Evolutionary conservation across 2,329 filamentous ascomycete species (phyloP).

Genomic region (Fusarium mangiferae): DNA sequence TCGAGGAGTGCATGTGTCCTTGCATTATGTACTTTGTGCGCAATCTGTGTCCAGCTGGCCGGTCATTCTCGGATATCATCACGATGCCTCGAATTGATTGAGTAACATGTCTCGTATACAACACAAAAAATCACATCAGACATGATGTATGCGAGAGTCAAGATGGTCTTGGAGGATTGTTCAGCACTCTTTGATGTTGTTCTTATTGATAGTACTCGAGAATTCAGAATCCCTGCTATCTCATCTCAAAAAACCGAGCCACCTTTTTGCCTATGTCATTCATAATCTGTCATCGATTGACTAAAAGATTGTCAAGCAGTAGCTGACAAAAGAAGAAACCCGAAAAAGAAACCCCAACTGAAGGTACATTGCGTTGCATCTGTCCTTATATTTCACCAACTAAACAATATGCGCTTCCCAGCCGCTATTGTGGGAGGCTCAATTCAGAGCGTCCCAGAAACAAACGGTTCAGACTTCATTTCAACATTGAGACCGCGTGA

Average conservation of each 20-base stretch:
- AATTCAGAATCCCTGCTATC: constrained; percentile 2
- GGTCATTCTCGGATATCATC: neutral
- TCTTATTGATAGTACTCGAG: neutral
- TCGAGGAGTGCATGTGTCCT: neutral
- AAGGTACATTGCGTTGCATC: neutral
- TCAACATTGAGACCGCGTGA: neutral
- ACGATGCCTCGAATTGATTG: neutral
- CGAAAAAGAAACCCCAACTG: neutral
- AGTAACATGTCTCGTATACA: neutral
- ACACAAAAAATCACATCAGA: neutral
- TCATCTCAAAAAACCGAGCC: neutral
- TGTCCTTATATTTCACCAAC: neutral
- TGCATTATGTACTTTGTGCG: neutral
- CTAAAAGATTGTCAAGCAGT: neutral
- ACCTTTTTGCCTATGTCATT: constrained; percentile 24
- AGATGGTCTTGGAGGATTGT: neutral
- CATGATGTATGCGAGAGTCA: neutral
- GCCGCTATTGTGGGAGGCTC: neutral
- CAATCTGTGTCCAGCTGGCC: neutral
- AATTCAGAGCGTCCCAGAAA: neutral
- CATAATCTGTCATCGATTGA: constrained; percentile 26
- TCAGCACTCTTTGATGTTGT: constrained; percentile 17
- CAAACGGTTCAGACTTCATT: constrained; percentile 2
- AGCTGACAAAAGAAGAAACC: constrained; percentile 10
- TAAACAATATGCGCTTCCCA: constrained; percentile 4